Conservation (phyloP, 2,329 filamentous ascomycete genomes). For the Pestalotiopsis sp. region DNA sequence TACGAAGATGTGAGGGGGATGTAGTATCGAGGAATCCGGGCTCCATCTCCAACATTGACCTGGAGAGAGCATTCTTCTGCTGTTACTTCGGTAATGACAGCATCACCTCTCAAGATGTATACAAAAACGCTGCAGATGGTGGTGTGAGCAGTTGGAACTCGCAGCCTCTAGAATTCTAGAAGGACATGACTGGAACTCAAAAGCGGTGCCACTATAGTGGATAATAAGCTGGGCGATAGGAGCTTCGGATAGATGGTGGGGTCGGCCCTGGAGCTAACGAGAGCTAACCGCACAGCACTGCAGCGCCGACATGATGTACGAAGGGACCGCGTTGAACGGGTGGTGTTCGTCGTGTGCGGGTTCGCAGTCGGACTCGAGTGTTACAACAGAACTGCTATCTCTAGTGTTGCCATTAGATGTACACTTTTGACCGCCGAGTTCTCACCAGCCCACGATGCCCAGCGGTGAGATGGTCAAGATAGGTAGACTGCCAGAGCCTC, state of each 20-base stretch:
- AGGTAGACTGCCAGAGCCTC: neutral
- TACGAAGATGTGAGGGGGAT: neutral
- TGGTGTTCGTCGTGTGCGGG: neutral
- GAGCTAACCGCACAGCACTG: neutral
- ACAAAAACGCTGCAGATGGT: neutral
- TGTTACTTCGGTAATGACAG: neutral
- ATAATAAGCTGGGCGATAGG: neutral
- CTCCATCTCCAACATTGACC: neutral
- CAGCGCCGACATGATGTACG: slow-evolving; percentile 5
- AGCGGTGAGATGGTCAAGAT: neutral
- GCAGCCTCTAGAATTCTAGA: neutral
- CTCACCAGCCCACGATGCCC: neutral
- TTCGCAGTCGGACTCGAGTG: neutral
- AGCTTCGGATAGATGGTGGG: neutral
- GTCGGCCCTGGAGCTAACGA: neutral
- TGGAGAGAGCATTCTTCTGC: neutral
- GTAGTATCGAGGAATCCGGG: neutral
- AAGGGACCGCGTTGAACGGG: slow-evolving; percentile 3
- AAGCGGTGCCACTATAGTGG: neutral
- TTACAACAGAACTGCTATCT: neutral
- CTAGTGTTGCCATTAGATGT: neutral
- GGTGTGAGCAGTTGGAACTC: neutral
- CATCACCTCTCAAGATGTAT: neutral
- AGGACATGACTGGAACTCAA: neutral
- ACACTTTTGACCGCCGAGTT: neutral